These are phyloP conservation scores for Thalassiosira hispida DNA, from an alignment of 352 stramenopile species.

Conservation along the genomic window DNA sequence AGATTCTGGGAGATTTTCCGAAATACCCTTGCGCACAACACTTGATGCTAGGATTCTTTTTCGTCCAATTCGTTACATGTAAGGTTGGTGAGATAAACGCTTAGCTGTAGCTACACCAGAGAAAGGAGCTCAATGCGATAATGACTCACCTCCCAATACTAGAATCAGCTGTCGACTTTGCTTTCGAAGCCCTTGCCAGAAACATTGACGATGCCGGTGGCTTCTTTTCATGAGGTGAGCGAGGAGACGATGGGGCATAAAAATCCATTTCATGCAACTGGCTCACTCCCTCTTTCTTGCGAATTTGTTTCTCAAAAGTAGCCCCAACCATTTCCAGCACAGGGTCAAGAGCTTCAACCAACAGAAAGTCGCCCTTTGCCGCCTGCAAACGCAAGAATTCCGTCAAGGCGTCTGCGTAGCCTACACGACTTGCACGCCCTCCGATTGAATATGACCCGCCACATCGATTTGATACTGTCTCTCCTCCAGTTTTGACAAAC, in stretches of 20 bases:
- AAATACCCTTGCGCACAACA: constrained; percentile 76
- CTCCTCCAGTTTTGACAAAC: constrained; percentile 83
- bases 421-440: constrained; percentile 71
- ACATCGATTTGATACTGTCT: constrained; percentile 63
- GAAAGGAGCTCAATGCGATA: neutral
- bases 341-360: constrained; percentile 58
- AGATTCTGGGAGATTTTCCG: constrained; percentile 73
- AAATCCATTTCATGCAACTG: constrained; percentile 38
- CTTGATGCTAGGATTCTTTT: constrained; percentile 48
- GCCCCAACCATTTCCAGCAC: constrained; percentile 78
- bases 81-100: neutral
- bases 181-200: constrained; percentile 30
- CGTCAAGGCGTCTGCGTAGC: constrained; percentile 61
- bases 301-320: constrained; percentile 78
- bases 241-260: constrained; percentile 51
- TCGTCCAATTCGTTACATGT: constrained; percentile 1
- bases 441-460: constrained; percentile 77
- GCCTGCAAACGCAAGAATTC: constrained; percentile 72
- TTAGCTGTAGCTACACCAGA: neutral
- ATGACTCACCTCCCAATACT: constrained; percentile 53
- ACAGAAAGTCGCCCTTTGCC: constrained; percentile 45
- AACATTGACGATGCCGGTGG: constrained; percentile 40
- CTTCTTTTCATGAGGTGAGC: constrained; percentile 52
- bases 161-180: constrained; percentile 55
- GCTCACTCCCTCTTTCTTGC: constrained; percentile 27